Evolutionary conservation across 2,329 filamentous ascomycete species (phyloP), one percentile per base, ranked within the genome.

Genomic region (Pseudomassariella vexata): DNA sequence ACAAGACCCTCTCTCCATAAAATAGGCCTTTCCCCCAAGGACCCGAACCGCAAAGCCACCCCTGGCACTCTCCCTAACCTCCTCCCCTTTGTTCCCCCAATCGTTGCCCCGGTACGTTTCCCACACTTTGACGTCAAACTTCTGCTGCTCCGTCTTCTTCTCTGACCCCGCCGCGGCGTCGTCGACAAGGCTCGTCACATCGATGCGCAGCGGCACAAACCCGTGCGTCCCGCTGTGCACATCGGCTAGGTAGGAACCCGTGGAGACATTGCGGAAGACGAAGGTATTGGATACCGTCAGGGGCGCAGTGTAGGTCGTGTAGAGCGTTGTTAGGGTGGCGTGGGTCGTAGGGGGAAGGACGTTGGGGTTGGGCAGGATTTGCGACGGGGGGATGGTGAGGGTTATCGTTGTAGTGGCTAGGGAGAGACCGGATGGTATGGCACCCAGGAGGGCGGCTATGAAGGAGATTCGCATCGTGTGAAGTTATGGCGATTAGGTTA

Each of bases 31-130:
- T 34, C 52, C 54, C 5, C 68, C 79, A 24, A 82, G 35, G 2
- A 76, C 68, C 50, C 72, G 72, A 4, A 83, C 70, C 39, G 84
- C 52, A 6, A 39, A 47, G 9, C 20, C 39, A 35, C 31, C 53
- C 2, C 28, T 47, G 2, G 52, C 60, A 19, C 62, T 58, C 15
- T 57, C 63, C 4, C 41, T 43, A 19, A 71, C 63, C 27, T 56
- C 68, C 62, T 84, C 82, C 11, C 89, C 90, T 51, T 79, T 83
- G 55, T 95, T 94, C 12, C 70, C 78, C 88, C 90, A 95, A 46
- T 92, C 85, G 49, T 94, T 90, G 1, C 87, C 88, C 28, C 87
- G 70, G 55, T 81, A 94, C 17, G 87, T 94, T 66, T 90, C 85
- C 82, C 85, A 92, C 18, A 79, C 79, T 24, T 70, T 62, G 3